Evolutionary conservation across 768 basidiomycete genomes (phyloP), one percentile per base, ranked within the genome.

Genomic region (Dictyophora rubrovolvata): DNA sequence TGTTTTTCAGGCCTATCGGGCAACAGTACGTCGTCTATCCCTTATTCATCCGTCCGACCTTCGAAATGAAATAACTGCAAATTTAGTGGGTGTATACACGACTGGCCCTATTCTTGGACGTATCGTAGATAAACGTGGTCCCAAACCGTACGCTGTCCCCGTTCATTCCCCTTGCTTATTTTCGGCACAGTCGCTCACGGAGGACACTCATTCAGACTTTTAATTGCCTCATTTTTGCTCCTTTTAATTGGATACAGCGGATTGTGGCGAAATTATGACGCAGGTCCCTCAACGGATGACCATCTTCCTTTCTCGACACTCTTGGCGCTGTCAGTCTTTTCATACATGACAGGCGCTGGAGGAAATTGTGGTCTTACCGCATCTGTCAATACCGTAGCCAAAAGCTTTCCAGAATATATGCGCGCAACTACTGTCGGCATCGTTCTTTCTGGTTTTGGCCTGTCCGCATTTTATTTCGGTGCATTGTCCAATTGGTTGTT

Each of bases 391-490:
- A 75, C 87, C 1, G 87, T 87, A 0, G 93, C 93, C 0, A 93
- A 88, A 63, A 82, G 83, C 18, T 93, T 93, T 64, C 83, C 88
- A 0, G 84, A 90, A 61, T 72, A 72, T 48, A 76, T 80, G 86
- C 78, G 91, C 18, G 91, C 85, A 11, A 83, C 83, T 0, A 80
- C 83, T 9, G 89, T 87, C 0, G 86, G 86, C 1, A 68, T 91
- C 9, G 91, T 93, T 35, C 71, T 93, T 18, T 89, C 90, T 0
- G 93, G 90, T 34, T 93, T 90, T 62, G 93, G 93, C 0, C 80
- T 97, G 16, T 93, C 90, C 0, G 93, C 93, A 0, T 95, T 95
- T 75, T 75, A 89, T 62, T 96, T 94, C 71, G 88, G 89, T 12
- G 78, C 83, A 0, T 71, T 94, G 37, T 83, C 90, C 0, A 84